Evolutionary conservation across 2,329 filamentous ascomycete species (phyloP).

Genomic region (Amauroascus verrucosus): DNA sequence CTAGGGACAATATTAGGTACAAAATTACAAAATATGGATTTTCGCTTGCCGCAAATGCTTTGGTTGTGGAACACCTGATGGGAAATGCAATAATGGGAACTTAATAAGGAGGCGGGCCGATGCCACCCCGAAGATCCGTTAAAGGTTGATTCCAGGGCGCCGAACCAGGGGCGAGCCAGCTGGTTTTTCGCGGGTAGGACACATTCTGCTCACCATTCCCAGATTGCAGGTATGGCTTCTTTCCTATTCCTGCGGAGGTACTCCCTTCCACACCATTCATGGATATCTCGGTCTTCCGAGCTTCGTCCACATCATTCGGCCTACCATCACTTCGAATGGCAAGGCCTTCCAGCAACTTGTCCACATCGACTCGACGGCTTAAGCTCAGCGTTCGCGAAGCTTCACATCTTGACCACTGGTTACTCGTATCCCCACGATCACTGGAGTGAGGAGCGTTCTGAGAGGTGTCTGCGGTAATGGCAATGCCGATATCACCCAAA

Average conservation of each 20-base stretch:
- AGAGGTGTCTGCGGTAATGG: constrained; percentile 7
- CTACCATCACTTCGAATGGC: constrained; percentile 22
- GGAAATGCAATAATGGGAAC: neutral
- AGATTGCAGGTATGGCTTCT: neutral
- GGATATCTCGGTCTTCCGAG: neutral
- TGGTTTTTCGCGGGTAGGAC: neutral
- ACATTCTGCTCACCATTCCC: neutral
- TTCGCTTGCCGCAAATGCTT: neutral
- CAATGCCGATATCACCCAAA: constrained; percentile 7
- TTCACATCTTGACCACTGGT: constrained; percentile 5
- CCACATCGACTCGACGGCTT: constrained; percentile 25
- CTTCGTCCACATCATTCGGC: neutral
- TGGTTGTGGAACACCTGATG: neutral
- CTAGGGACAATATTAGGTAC: neutral
- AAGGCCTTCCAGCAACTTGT: constrained; percentile 31
- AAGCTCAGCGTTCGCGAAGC: constrained; percentile 12
- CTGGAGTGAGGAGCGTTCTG: neutral
- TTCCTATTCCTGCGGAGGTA: neutral
- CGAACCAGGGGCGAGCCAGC: neutral
- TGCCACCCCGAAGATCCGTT: constrained; percentile 14
- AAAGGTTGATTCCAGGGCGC: constrained; percentile 3
- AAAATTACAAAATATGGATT: neutral
- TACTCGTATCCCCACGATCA: neutral
- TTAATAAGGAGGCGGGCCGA: constrained; percentile 22
- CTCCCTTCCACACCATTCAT: neutral